Conservation (phyloP, 2,329 filamentous ascomycete species). For the Phoma sp. region DNA sequence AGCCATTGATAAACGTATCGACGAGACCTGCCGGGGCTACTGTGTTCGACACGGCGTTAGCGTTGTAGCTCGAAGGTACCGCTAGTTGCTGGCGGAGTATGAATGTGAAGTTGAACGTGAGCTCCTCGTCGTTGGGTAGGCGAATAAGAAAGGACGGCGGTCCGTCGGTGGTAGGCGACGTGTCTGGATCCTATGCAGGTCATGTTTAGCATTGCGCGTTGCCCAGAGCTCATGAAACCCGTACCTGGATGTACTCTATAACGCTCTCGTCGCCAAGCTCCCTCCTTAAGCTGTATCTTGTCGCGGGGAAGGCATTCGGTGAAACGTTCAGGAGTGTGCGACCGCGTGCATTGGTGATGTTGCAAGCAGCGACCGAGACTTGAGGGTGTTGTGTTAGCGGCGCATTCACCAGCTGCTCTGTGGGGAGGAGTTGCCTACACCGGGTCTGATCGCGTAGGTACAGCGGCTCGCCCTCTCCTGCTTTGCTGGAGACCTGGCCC, state of each 20-base stretch:
- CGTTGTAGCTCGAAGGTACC: conserved; percentile 46
- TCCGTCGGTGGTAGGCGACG: conserved; percentile 36
- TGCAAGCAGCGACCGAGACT: conserved; percentile 89
- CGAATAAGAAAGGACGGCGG: conserved; percentile 82
- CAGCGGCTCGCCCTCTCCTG: conserved; percentile 76
- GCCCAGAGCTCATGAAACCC: conserved; percentile 5
- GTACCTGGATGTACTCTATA: conserved; percentile 91
- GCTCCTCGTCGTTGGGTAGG: conserved; percentile 87
- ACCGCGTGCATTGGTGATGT: conserved; percentile 79
- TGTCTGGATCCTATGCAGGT: conserved; percentile 74
- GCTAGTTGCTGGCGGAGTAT: conserved; percentile 67
- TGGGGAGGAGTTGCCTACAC: conserved; percentile 63
- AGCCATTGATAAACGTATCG: conserved; percentile 82
- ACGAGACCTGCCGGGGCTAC: conserved; percentile 46
- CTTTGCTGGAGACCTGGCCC: conserved; percentile 90
- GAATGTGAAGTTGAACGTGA: conserved; percentile 92
- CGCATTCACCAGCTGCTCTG: conserved; percentile 4
- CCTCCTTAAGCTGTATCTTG: conserved; percentile 74
- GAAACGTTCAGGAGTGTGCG: conserved; percentile 77
- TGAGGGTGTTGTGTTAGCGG: conserved; percentile 38
- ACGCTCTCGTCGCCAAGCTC: conserved; percentile 75
- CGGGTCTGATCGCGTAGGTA: conserved; percentile 91
- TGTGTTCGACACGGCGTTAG: conserved; percentile 58
- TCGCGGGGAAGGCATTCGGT: conserved; percentile 88
- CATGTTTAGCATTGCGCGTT: conserved; percentile 17